Evolutionary conservation across 2,329 filamentous ascomycete species (phyloP).

Genomic region (Ophiostoma pallidulum): DNA sequence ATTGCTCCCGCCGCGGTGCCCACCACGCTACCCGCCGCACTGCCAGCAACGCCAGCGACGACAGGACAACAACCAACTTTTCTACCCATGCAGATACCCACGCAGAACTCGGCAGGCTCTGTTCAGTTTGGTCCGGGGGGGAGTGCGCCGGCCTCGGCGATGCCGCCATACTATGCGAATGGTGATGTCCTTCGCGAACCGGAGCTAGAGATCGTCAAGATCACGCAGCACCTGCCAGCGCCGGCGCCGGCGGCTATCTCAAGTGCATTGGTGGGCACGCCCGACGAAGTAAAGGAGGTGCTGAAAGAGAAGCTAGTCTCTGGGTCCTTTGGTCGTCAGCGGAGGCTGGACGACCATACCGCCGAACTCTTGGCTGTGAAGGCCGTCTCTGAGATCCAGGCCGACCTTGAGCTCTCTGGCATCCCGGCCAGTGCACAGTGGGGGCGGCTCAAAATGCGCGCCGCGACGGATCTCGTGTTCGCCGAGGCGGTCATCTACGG

Average conservation of each 20-base stretch:
- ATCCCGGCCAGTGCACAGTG: constrained; percentile 23
- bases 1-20: background rate
- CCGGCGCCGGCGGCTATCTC: background rate
- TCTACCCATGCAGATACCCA: constrained; percentile 5
- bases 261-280: background rate
- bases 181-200: background rate
- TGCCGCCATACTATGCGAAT: background rate
- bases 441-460: constrained; percentile 14
- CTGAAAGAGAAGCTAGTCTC: background rate
- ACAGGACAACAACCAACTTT: background rate
- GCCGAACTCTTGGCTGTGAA: constrained; percentile 1
- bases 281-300: background rate
- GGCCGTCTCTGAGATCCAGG: background rate
- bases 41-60: too few species aligned
- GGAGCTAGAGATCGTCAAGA: background rate
- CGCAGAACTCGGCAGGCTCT: background rate
- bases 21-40: too few species aligned
- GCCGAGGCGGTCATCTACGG: constrained; percentile 23
- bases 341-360: background rate
- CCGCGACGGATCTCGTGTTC: constrained; percentile 19
- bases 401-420: background rate
- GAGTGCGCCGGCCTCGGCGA: too few species aligned
- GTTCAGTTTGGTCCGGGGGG: background rate
- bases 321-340: background rate
- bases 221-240: background rate